phyloP scores from a whole-genome alignment of 495 filamentous ascomycete species.

The Staphylotrichum tortipilum region DNA sequence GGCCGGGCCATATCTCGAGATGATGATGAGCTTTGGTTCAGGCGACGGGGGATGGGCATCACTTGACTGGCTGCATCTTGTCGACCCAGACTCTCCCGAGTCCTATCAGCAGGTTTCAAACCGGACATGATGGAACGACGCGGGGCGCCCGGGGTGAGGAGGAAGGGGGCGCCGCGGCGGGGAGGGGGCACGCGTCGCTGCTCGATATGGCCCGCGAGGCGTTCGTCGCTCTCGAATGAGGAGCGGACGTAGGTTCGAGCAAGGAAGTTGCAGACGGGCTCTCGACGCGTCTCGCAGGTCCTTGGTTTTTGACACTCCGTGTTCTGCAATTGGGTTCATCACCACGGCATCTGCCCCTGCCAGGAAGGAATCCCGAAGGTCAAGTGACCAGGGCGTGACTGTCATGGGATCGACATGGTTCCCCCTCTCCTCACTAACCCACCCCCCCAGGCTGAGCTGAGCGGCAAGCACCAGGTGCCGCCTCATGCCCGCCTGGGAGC shows the following conservation, averaged over 20 bases:
- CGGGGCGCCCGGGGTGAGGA: no score
- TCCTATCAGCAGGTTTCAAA: slow-evolving; percentile 4
- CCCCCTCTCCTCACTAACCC: no score
- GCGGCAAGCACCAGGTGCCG: slow-evolving; percentile 10
- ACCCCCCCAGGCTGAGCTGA: slow-evolving; percentile 1
- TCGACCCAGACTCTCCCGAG: background rate
- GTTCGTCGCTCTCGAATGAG: background rate
- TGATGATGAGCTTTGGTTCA: background rate
- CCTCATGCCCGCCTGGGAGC: slow-evolving; percentile 4
- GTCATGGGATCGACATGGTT: slow-evolving; percentile 4
- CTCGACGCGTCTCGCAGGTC: no score
- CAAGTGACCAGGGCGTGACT: slow-evolving; percentile 5
- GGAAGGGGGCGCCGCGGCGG: no score
- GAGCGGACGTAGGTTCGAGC: background rate
- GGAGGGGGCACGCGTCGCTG: slow-evolving; percentile 1
- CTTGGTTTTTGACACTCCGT: slow-evolving; percentile 4
- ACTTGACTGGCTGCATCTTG: slow-evolving; percentile 9
- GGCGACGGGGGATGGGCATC: no score
- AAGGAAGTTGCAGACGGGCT: slow-evolving; percentile 2
- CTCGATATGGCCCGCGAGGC: background rate
- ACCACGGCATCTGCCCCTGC: slow-evolving; percentile 4
- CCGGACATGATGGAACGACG: slow-evolving; percentile 7
- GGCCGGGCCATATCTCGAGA: background rate
- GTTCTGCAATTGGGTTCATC: background rate
- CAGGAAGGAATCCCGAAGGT: background rate